Percentiles rank a stretch among this genome's conserved stretches.
These are phyloP conservation scores for Ophiosphaerella herpotricha DNA, from an alignment of 2,329 filamentous ascomycete genomes.

Conservation along the genomic window DNA sequence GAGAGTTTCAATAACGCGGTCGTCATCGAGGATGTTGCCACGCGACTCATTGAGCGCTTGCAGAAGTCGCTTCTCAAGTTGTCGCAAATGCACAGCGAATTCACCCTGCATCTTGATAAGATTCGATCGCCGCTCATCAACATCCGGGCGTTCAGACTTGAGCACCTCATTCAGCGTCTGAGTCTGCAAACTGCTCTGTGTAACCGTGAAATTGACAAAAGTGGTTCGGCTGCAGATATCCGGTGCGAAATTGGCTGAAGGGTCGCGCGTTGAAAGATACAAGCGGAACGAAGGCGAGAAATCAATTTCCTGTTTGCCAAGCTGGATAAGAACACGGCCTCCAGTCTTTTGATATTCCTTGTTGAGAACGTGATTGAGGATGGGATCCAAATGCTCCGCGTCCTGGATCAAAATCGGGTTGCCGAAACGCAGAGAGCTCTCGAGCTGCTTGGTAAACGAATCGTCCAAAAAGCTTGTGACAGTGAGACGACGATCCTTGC, in stretches of 20 bases:
- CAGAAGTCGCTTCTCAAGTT: constrained; percentile 90
- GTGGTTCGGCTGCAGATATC: constrained; percentile 98
- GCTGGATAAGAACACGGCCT: constrained; percentile 95
- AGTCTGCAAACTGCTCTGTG: constrained; percentile 96
- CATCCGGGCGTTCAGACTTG: constrained; percentile 95
- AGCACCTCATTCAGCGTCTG: constrained; percentile 97
- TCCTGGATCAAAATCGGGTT: constrained; percentile 99
- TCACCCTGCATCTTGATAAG: constrained; percentile 98
- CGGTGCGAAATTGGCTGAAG: constrained; percentile 91
- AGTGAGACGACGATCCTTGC: constrained; percentile 88
- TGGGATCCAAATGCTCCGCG: constrained; percentile 93
- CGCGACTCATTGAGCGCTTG: constrained; percentile 96
- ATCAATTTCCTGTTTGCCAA: constrained; percentile 98
- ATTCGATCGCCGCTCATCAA: constrained; percentile 94
- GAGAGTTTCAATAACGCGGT: constrained; percentile 96
- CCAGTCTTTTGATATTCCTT: constrained; percentile 99
- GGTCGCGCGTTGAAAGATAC: constrained; percentile 93
- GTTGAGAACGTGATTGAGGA: constrained; percentile 97
- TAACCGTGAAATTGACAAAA: constrained; percentile 99
- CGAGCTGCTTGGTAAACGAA: constrained; percentile 95
- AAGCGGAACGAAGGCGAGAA: constrained; percentile 97
- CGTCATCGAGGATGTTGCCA: constrained; percentile 97
- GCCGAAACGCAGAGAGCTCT: constrained; percentile 94
- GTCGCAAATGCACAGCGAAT: constrained; percentile 96
- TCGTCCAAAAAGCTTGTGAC: constrained; percentile 98